Base-by-base conservation (phyloP, 805 yeast species). In the Saccharomycodes ludwigii region DNA sequence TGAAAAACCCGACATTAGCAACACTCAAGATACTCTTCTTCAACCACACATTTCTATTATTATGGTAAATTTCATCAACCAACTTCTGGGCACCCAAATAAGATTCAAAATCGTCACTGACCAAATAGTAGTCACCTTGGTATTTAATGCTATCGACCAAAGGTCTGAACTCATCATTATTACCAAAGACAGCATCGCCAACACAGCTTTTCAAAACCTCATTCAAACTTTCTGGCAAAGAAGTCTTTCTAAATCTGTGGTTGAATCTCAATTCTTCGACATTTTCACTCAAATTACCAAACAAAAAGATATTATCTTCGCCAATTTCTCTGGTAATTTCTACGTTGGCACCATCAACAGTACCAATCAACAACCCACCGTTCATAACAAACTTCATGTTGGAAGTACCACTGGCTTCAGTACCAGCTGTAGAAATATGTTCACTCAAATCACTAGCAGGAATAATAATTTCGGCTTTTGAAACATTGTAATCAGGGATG, bases 281-380 rank as follows among this genome's bases (percentile, higher is more conserved):
- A 29, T 80, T 75, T 60, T 86, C 95, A 21, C 94, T 73, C 50
- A 86, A 68, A 50, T 81, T 82, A 50, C 96, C 96, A 53, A 85
- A 85, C 52, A 85, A 64, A 63, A 85, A 85, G 54, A 86, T 83
- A 54, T 85, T 83, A 31, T 85, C 94, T 50, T 85, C 94, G 31
- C 95, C 95, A 44, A 86, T 72, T 59, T 86, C 95, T 45, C 95
- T 72, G 14, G 94, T 82, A 53, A 85, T 82, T 60, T 85, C 96
- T 30, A 86, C 94, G 50, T 86, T 85, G 40, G 96, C 96, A 51
- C 96, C 96, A 52, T 85, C 96, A 42, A 85, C 95, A 9, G 96
- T 86, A 54, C 96, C 96, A 41, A 85, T 76, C 44, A 85, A 81
- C 41, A 85, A 68, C 31, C 96, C 96, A 58, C 95, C 96, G 50